phyloP scores from a whole-genome alignment of 495 filamentous ascomycete genomes.

The Hypoxylon cercidicola region DNA sequence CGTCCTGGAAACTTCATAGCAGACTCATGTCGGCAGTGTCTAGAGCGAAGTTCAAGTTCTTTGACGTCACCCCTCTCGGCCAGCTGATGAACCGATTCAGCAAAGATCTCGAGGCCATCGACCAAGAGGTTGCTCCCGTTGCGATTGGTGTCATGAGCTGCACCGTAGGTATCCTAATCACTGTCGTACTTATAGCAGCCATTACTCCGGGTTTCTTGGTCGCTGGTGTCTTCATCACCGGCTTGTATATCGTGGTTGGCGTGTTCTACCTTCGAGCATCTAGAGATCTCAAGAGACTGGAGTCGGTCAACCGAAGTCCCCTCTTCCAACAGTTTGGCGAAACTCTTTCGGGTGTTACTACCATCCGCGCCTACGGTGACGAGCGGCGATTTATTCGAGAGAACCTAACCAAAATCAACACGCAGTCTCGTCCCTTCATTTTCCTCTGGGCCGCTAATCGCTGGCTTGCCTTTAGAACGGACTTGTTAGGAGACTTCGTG shows the following conservation, averaged over 20 bases:
- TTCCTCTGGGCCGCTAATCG: slow-evolving; percentile 97
- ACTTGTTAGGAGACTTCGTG: slow-evolving; percentile 89
- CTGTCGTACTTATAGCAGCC: slow-evolving; percentile 87
- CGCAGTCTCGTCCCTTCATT: slow-evolving; percentile 92
- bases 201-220: slow-evolving; percentile 95
- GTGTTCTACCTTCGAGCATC: slow-evolving; percentile 91
- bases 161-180: slow-evolving; percentile 76
- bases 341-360: slow-evolving; percentile 94
- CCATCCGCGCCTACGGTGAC: slow-evolving; percentile 96
- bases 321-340: slow-evolving; percentile 99
- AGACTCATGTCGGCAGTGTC: slow-evolving; percentile 81
- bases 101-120: slow-evolving; percentile 93
- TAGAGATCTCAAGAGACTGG: slow-evolving; percentile 90
- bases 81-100: slow-evolving; percentile 99
- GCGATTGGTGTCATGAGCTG: slow-evolving; percentile 73
- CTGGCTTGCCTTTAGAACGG: slow-evolving; percentile 94
- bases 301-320: slow-evolving; percentile 93
- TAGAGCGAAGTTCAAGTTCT: slow-evolving; percentile 94
- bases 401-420: slow-evolving; percentile 89
- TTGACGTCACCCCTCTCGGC: slow-evolving; percentile 94
- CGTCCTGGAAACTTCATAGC: slow-evolving; percentile 86
- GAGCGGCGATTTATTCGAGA: slow-evolving; percentile 93
- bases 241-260: slow-evolving; percentile 84
- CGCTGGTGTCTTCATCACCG: slow-evolving; percentile 84
- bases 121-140: slow-evolving; percentile 94